Evolutionary conservation across 1,284 basidiomycete genomes (phyloP).

Genomic region (Termitomyces sp.): DNA sequence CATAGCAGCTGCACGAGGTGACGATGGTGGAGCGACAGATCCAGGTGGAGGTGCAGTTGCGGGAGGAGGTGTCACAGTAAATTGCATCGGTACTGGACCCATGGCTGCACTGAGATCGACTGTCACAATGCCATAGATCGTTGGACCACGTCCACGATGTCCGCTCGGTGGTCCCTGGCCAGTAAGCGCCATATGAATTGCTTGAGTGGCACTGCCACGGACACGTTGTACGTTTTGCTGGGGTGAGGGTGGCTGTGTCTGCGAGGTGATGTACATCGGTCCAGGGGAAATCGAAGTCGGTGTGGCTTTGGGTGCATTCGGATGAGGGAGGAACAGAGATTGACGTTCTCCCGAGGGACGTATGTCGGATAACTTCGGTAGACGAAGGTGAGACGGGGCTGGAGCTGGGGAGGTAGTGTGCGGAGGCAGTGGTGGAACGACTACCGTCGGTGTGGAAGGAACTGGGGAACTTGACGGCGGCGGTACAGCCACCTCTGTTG

Average conservation of each 20-base stretch:
- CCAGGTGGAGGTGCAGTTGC: constrained; percentile 22
- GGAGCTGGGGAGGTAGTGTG: constrained; percentile 17
- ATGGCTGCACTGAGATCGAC: constrained; percentile 46
- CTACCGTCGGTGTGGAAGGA: constrained; percentile 6
- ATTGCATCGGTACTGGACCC: constrained; percentile 63
- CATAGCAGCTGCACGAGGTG: neutral
- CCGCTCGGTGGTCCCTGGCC: constrained; percentile 7
- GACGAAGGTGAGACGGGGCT: constrained; percentile 25
- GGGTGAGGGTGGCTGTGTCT: constrained; percentile 13
- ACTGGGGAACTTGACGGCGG: neutral
- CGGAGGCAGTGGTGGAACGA: constrained; percentile 14
- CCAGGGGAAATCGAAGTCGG: constrained; percentile 35
- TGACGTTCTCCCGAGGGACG: constrained; percentile 33
- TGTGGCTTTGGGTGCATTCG: constrained; percentile 61
- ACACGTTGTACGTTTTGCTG: constrained; percentile 12
- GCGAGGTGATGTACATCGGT: constrained; percentile 41
- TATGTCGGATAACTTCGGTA: constrained; percentile 27
- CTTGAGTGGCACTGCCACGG: constrained; percentile 19
- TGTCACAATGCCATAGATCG: constrained; percentile 60
- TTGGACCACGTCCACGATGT: constrained; percentile 32
- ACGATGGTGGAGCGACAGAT: neutral
- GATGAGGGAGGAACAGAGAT: constrained; percentile 66
- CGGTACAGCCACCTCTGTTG: neutral
- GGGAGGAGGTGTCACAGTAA: constrained; percentile 54
- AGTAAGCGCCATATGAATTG: constrained; percentile 21